Conservation (phyloP, 345 rosid species). For the Rubroshorea leprosula region DNA sequence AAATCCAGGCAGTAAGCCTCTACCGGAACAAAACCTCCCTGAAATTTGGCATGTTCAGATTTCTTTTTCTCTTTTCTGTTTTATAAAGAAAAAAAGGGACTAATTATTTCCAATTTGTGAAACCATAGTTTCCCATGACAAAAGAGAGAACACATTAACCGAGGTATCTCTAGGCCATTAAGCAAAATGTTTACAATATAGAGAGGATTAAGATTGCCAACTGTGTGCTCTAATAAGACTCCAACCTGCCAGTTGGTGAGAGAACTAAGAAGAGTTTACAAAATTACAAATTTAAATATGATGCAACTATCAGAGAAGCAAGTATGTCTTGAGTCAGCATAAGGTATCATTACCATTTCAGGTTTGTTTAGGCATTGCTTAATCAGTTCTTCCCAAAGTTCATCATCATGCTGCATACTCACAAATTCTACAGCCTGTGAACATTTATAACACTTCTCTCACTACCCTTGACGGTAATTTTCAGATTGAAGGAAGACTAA, state of each 20-base stretch:
- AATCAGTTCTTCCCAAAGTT: conserved; percentile 98
- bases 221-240: conserved; percentile 92
- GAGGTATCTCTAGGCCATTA: conserved; percentile 96
- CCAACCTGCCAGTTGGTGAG: conserved; percentile 64
- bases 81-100: background rate
- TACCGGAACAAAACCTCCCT: background rate
- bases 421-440: conserved; percentile 98
- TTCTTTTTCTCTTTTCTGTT: background rate
- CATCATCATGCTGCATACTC: conserved; percentile 93
- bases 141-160: conserved; percentile 47
- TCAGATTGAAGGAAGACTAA: background rate
- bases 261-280: background rate
- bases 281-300: background rate
- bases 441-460: background rate
- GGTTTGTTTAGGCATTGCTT: conserved; percentile 92
- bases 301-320: background rate
- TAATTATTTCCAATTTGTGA: background rate
- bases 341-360: conserved; percentile 65
- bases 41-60: background rate
- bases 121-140: background rate
- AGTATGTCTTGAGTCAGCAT: background rate
- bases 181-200: conserved; percentile 97
- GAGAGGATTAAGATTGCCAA: conserved; percentile 96
- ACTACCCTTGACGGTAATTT: background rate
- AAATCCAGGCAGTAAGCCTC: background rate